Evolutionary conservation across 2,329 filamentous ascomycete genomes (phyloP).

Genomic region (Juglanconis oblonga): DNA sequence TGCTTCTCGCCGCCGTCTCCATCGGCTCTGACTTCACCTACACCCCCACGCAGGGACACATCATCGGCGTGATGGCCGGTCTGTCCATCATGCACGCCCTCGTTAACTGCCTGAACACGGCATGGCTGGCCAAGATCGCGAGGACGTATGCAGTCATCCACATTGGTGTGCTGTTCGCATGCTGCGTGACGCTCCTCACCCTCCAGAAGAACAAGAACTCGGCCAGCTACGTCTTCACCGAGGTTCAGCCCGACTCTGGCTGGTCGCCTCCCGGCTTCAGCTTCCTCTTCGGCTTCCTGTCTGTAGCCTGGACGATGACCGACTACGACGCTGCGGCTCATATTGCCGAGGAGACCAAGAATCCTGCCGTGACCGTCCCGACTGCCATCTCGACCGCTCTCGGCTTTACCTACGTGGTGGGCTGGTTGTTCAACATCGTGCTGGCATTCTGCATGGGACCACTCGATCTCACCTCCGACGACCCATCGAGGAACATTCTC

Average conservation of each 20-base stretch:
- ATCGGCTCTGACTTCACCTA: constrained; percentile 44
- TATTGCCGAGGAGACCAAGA: constrained; percentile 47
- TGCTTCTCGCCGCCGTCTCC: constrained; percentile 50
- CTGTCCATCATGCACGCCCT: constrained; percentile 46
- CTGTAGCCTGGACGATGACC: constrained; percentile 47
- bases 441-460: constrained; percentile 54
- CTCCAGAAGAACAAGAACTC: constrained; percentile 47
- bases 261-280: constrained; percentile 51
- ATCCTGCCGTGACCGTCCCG: constrained; percentile 37
- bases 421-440: constrained; percentile 57
- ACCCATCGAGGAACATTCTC: constrained; percentile 41
- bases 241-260: constrained; percentile 45
- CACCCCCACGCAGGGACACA: constrained; percentile 39
- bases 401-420: constrained; percentile 52
- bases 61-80: constrained; percentile 52
- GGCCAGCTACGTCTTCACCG: constrained; percentile 51
- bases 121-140: constrained; percentile 56
- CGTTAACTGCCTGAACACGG: constrained; percentile 51
- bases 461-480: constrained; percentile 20
- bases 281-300: constrained; percentile 54
- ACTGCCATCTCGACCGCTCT: constrained; percentile 55
- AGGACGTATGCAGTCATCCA: constrained; percentile 54
- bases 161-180: constrained; percentile 45
- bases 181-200: constrained; percentile 46
- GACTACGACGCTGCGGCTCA: constrained; percentile 20